Base-by-base conservation (phyloP, 306 rosid species). In the Trifolium pratense region DNA sequence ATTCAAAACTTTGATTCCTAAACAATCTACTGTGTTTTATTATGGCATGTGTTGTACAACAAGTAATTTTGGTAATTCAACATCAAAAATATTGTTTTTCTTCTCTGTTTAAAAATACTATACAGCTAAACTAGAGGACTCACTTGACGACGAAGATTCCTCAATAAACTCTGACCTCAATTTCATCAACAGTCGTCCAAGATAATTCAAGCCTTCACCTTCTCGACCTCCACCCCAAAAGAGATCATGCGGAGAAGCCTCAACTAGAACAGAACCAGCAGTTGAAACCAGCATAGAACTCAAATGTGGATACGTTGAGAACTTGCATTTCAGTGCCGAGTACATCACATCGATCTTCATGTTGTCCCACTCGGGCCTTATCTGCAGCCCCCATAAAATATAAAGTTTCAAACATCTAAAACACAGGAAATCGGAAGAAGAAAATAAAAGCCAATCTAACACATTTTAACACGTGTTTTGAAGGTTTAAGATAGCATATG, bases 211-310 rank as follows among this genome's bases (percentile, higher is more conserved):
- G 72, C 98, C 98, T 78, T 94, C 97, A 23, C 97, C 98, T 2
- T 85, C 94, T 61, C 96, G 84, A 1, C 98, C 98, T 20, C 97
- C 98, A 0, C 98, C 98, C 98, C 96, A 94, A 75, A 94, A 86
- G 21, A 94, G 89, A 82, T 91, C 98, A 53, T 88, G 94, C 0
- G 96, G 98, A 26, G 98, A 88, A 60, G 97, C 92, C 85, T 94
- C 98, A 43, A 91, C 97, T 42, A 94, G 95, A 71, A 91, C 90
- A 34, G 89, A 86, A 64, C 96, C 98, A 26, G 84, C 85, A 58
- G 96, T 91, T 21, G 91, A 86, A 17, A 94, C 88, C 65, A 94
- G 78, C 92, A 94, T 84, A n/a, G 90, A 77, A 66, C 86, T 89
- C 84, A 94, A 70, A 65, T 83, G 91, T 1, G 96, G 96, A 45